Evolutionary conservation across 306 rosid species (phyloP).

Genomic region (Quillaja saponaria): DNA sequence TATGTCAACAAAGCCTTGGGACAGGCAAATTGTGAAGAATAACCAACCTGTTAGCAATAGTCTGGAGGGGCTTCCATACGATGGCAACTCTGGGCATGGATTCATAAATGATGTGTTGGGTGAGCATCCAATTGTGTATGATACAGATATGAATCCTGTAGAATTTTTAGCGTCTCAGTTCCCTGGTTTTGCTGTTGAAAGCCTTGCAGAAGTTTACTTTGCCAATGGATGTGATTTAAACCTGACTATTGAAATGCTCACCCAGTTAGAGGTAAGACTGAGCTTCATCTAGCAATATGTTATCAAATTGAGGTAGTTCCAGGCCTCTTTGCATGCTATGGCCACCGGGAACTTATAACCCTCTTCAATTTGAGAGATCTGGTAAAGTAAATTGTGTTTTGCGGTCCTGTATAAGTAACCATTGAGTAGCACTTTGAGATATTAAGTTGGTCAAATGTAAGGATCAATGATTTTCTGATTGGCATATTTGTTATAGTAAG

Average conservation of each 20-base stretch:
- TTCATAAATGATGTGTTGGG: slow-evolving; percentile 59
- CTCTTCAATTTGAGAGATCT: too few species aligned
- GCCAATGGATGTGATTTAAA: slow-evolving; percentile 80
- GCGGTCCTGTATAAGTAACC: too few species aligned
- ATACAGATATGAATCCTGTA: slow-evolving; percentile 63
- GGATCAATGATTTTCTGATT: too few species aligned
- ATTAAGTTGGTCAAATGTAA: too few species aligned
- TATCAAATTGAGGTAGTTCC: slow-evolving; percentile 20
- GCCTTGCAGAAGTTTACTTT: slow-evolving; percentile 86
- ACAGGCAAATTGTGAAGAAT: slow-evolving; percentile 51
- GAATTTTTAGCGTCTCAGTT: slow-evolving; percentile 81
- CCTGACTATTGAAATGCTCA: slow-evolving; percentile 87
- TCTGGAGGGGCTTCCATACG: slow-evolving; percentile 56
- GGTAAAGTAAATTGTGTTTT: too few species aligned
- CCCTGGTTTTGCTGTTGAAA: slow-evolving; percentile 92
- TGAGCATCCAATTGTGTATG: slow-evolving; percentile 63
- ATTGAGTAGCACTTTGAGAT: too few species aligned
- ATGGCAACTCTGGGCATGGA: slow-evolving; percentile 61
- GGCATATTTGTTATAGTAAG: too few species aligned
- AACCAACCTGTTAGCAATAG: slow-evolving; percentile 51
- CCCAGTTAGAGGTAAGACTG: slow-evolving; percentile 85
- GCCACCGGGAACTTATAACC: not conserved
- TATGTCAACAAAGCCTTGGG: slow-evolving; percentile 72
- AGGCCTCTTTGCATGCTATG: slow-evolving; percentile 3
- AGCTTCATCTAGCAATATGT: slow-evolving; percentile 6